Evolutionary conservation across 805 yeast genomes (phyloP).

Genomic region (Ogataea kodamae): DNA sequence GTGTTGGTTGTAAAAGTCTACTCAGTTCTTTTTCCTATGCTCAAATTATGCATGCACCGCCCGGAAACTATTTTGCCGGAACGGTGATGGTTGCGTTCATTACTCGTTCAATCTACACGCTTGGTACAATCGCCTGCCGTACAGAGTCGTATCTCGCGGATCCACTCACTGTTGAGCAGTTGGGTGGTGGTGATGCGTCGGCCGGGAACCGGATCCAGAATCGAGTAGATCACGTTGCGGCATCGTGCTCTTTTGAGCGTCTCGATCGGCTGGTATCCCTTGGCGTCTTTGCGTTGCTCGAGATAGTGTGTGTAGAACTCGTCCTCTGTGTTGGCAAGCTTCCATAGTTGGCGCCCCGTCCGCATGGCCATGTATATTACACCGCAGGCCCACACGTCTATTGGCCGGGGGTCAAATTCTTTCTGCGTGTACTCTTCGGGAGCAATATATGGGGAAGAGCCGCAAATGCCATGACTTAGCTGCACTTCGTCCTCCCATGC

Average conservation of each 20-base stretch:
- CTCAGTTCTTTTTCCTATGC: not conserved
- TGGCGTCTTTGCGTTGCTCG: conserved; percentile 71
- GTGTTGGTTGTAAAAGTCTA: too few relatives aligned
- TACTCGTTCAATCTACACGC: conserved; percentile 8
- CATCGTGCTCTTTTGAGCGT: conserved; percentile 79
- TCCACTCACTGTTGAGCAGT: conserved; percentile 92
- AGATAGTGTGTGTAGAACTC: conserved; percentile 76
- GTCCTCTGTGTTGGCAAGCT: conserved; percentile 74
- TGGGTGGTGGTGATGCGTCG: conserved; percentile 87
- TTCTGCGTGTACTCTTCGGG: conserved; percentile 73
- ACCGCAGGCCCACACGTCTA: conserved; percentile 92
- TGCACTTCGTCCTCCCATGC: conserved; percentile 79
- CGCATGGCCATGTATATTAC: conserved; percentile 92
- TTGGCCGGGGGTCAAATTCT: conserved; percentile 76
- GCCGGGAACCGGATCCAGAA: conserved; percentile 85
- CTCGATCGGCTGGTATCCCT: conserved; percentile 93
- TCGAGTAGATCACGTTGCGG: conserved; percentile 87
- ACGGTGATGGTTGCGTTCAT: too few relatives aligned
- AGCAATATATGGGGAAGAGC: conserved; percentile 86
- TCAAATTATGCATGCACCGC: not conserved
- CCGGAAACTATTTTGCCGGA: conserved; percentile 1
- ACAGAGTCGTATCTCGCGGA: conserved; percentile 80
- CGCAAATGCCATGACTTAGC: conserved; percentile 72
- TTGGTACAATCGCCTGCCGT: conserved; percentile 50
- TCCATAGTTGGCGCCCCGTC: conserved; percentile 93